Percentiles rank a stretch among this genome's conserved stretches.
phyloP scores from a whole-genome alignment of 768 basidiomycete species.

The Leccinum uliginosum region DNA sequence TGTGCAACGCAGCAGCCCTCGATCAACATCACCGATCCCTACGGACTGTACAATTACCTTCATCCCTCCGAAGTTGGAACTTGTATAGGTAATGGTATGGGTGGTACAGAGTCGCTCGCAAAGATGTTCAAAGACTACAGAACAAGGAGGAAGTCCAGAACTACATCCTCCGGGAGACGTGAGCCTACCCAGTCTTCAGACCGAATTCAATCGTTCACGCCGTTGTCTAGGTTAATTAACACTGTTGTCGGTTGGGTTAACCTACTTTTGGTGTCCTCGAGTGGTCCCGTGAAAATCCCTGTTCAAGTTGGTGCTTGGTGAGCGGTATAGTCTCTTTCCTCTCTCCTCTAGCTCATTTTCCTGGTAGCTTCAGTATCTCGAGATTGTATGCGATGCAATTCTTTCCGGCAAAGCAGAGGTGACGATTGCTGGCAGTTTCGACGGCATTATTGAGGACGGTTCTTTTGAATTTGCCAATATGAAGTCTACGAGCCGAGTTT shows the following conservation, averaged over 20 bases:
- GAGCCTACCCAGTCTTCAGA: conserved; percentile 23
- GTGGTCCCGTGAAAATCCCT: conserved; percentile 97
- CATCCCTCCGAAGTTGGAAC: conserved; percentile 97
- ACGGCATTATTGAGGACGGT: conserved; percentile 96
- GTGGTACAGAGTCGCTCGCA: conserved; percentile 83
- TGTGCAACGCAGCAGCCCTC: conserved; percentile 93
- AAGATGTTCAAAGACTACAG: conserved; percentile 99
- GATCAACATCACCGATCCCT: conserved; percentile 95
- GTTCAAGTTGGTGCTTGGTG: conserved; percentile 85
- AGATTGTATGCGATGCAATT: conserved; percentile 96
- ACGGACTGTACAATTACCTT: conserved; percentile 94
- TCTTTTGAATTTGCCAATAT: conserved; percentile 99
- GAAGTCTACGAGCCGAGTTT: conserved; percentile 98
- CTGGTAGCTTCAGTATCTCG: conserved; percentile 83
- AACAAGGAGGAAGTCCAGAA: conserved; percentile 97
- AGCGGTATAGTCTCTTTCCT: conserved; percentile 20
- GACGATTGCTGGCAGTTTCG: conserved; percentile 98
- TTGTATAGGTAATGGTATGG: conserved; percentile 95
- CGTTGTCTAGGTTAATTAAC: conserved; percentile 81
- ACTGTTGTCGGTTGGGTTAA: conserved; percentile 99
- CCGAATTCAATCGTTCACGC: conserved; percentile 5
- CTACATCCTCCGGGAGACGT: conserved; percentile 98
- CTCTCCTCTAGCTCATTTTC: conserved; percentile 2
- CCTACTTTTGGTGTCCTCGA: conserved; percentile 88
- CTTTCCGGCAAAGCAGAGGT: conserved; percentile 96